Evolutionary conservation across 352 stramenopile genomes (phyloP), one percentile per base, ranked within the genome.

Genomic region (Globisporangium spiculum): DNA sequence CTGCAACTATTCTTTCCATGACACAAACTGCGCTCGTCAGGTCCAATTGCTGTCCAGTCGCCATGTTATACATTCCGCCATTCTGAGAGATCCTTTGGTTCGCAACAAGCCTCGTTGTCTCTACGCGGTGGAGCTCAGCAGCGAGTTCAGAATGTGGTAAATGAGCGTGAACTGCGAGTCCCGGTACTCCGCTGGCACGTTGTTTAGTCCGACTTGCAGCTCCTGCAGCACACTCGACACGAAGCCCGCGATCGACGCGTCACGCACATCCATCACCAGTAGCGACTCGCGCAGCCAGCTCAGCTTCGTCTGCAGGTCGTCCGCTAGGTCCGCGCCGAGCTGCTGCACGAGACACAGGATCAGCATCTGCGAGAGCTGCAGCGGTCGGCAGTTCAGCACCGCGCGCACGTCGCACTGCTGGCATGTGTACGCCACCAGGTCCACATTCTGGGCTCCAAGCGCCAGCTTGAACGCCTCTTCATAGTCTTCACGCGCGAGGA

Each of bases 311-410:
- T 81, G 63, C 32, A 92, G 58, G 41, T 93, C 82, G 63, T 91
- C 82, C 1, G 67, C 76, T 7, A 93, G 63, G 32, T 93, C 86
- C 1, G 85, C 83, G 30, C 88, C 88, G 38, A 95, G 76, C 53
- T 95, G 88, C 71, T 95, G 88, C 27, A 95, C 88, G 18, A 95
- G 75, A 54, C 88, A 95, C 64, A 95, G 68, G 58, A 95, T 86
- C 70, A 93, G 70, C 85, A 93, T 93, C 69, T 95, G 88, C 64
- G 88, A 93, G 48, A 95, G 80, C 74, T 90, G 83, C 9, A 84
- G 81, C 12, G 84, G 87, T 1, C 84, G 85, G 34, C 70, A 78
- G 60, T 83, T 84, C 22, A 95, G 70, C 60, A 93, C 82, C 34
- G 80, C 62, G 24, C 78, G 78, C 27, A 86, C 73, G 54, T 95